Base-by-base conservation (phyloP, 2,329 filamentous ascomycete genomes). In the Ceratocystis alfenasii region DNA sequence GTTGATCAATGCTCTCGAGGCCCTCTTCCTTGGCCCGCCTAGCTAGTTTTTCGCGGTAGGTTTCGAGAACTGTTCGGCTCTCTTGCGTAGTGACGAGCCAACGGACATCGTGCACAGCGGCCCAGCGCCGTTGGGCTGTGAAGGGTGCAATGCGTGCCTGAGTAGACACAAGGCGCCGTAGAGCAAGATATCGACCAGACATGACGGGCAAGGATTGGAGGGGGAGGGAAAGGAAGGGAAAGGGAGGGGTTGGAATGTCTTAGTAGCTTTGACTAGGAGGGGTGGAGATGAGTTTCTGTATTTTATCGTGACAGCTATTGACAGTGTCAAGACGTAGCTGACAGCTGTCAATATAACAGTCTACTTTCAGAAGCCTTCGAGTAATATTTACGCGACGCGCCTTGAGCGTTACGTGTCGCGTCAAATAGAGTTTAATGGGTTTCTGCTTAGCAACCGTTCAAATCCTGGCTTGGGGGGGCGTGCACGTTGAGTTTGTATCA, bases 91-190 rank as follows among this genome's bases (percentile, higher is more conserved):
- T 94, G 68, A 88, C 88, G 59, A 96, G 83, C 79, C 93, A 95
- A 69, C 92, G 90, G 61, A 95, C 86, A 75, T 96, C 90, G 75
- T 95, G 90, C 36, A 96, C 91, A 72, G 90, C 90, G 1, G 93
- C 93, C 88, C 90, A 95, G 74, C 92, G 85, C 66, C 87, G 84
- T 75, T 96, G 93, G 70, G 41, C 45, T 41, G 67, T 17, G 10
- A 67, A 50, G 15, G 57, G 44, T 25, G 65, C 30, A 8, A 69
- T 59, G 6, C 67, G 68, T 46, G 67, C 65, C 41, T 66, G 57
- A 17, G 68, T 55, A 25, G 48, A 41, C 48, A 67, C 63, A 20
- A 67, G 30, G 41, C 44, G 55, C 20, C 67, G 67, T 15, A 66
- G 60, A 15, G 62, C 53, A 63, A 65, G 41, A 57, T 20, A 48